Base-by-base conservation (phyloP, 495 filamentous ascomycete species). In the Platismatia glauca region DNA sequence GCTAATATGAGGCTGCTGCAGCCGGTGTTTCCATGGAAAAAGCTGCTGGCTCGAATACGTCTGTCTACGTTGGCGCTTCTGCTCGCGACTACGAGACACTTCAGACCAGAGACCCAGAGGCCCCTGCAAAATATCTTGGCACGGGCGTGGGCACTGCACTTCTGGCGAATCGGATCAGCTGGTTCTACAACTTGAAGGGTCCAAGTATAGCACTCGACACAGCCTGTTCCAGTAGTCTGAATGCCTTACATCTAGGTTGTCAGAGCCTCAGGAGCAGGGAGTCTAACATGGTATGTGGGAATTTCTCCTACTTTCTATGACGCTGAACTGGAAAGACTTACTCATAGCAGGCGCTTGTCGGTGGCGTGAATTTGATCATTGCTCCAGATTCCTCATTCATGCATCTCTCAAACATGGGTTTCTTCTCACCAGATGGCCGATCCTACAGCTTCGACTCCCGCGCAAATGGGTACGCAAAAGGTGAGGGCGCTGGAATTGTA, bases 151-250 rank as follows among this genome's bases (percentile, higher is more conserved):
- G 50, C 3, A 15, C 24, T 20, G 39, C 31, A 6, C n/a, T 64
- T 34, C 33, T 81, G 46, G 73, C 80, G 7, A 82, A 82, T 65
- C 74, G 81, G 2, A 69, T 83, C 7, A 77, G 77, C 15, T 77
- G 73, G 22, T 79, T 78, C 66, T 81, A 72, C 58, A 73, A 81
- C 60, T 72, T 79, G 13, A 70, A 70, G 44, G 81, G 81, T 1
- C 72, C 77, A 9, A 78, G 75, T 55, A 71, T 78, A 53, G 74
- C 75, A 16, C 65, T 84, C 24, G 78, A 81, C 63, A 83, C 81
- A 3, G 82, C 72, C 13, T 86, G 83, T 66, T 78, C 75, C 0
- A 70, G 72, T 5, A 74, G 74, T 58, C 64, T 82, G 0, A 64
- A 75, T 0, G 78, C 74, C 0, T 43, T 82, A 13, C 73, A 82